These are phyloP conservation scores for Neonothopanus nambi DNA, from an alignment of 1,284 basidiomycete species.

Conservation along the genomic window DNA sequence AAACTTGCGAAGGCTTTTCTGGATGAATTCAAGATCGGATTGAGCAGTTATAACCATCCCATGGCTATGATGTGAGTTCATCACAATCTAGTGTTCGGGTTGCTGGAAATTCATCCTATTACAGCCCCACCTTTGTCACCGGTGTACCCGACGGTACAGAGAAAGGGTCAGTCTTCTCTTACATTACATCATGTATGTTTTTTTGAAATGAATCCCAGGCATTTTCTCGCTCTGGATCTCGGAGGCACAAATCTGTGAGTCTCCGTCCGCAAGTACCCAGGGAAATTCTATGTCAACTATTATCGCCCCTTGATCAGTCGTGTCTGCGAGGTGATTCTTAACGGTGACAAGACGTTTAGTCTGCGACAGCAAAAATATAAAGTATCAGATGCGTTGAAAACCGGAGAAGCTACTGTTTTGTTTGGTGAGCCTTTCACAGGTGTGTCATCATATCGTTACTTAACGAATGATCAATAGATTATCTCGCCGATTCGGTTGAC, in stretches of 20 bases:
- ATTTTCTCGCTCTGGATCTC: constrained; percentile 91
- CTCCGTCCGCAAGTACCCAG: constrained; percentile 1
- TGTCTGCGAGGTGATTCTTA: constrained; percentile 90
- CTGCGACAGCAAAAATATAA: constrained; percentile 94
- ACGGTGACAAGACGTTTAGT: constrained; percentile 86
- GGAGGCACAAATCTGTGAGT: constrained; percentile 93
- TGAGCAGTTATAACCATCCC: constrained; percentile 69
- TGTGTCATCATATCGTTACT: not conserved
- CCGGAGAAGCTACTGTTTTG: constrained; percentile 79
- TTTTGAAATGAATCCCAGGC: constrained; percentile 47
- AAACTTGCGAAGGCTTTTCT: constrained; percentile 80
- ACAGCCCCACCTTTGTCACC: constrained; percentile 86
- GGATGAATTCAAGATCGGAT: constrained; percentile 72
- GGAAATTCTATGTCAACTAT: constrained; percentile 6
- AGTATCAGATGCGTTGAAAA: constrained; percentile 87
- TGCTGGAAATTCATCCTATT: constrained; percentile 15
- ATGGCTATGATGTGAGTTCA: constrained; percentile 87
- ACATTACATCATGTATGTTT: not conserved
- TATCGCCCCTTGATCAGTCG: constrained; percentile 54
- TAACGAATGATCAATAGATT: constrained; percentile 57
- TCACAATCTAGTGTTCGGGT: constrained; percentile 6
- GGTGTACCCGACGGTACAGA: constrained; percentile 90
- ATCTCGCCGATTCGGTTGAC: constrained; percentile 95
- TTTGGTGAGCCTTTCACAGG: constrained; percentile 62
- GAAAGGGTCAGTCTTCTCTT: constrained; percentile 68